phyloP scores from a whole-genome alignment of 1,284 basidiomycete genomes.

The Naganishia sp. region DNA sequence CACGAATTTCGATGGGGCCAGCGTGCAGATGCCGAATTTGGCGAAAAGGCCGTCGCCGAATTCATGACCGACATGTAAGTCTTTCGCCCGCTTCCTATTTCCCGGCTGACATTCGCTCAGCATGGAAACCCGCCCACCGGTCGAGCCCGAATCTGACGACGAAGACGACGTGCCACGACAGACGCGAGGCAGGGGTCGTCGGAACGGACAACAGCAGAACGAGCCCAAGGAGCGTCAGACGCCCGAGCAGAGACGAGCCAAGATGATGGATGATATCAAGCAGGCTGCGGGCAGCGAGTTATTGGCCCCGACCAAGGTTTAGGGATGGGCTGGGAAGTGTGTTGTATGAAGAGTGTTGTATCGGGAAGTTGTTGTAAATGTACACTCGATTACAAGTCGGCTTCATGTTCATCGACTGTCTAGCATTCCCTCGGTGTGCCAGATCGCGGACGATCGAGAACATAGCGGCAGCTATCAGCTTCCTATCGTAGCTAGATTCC shows the following conservation, averaged over 20 bases:
- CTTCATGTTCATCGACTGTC: constrained; percentile 8
- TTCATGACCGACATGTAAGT: constrained; percentile 51
- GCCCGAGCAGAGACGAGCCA: constrained; percentile 35
- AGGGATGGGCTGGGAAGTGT: not conserved
- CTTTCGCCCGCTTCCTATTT: not conserved
- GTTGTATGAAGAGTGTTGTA: not conserved
- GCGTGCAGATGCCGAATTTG: constrained; percentile 49
- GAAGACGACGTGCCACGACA: constrained; percentile 38
- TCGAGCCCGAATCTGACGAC: constrained; percentile 12
- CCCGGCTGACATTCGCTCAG: not conserved
- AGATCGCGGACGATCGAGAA: not conserved
- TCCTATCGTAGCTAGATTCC: too few relatives aligned
- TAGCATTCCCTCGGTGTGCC: not conserved
- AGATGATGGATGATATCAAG: constrained; percentile 43
- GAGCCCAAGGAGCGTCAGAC: constrained; percentile 24
- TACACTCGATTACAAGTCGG: not conserved
- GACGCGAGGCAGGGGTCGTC: constrained; percentile 26
- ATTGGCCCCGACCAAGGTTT: constrained; percentile 6
- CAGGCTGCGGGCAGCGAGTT: constrained; percentile 44
- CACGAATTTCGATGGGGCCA: constrained; percentile 51
- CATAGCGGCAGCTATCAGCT: not conserved
- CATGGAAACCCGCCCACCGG: not conserved
- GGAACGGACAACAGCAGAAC: constrained; percentile 26
- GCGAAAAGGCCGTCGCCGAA: constrained; percentile 45
- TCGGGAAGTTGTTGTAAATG: not conserved